A percentile compares a stretch with the other conserved stretches of the same genome.
Conservation (phyloP, 1,284 basidiomycete species). For the Mrakiaceae sp. region DNA sequence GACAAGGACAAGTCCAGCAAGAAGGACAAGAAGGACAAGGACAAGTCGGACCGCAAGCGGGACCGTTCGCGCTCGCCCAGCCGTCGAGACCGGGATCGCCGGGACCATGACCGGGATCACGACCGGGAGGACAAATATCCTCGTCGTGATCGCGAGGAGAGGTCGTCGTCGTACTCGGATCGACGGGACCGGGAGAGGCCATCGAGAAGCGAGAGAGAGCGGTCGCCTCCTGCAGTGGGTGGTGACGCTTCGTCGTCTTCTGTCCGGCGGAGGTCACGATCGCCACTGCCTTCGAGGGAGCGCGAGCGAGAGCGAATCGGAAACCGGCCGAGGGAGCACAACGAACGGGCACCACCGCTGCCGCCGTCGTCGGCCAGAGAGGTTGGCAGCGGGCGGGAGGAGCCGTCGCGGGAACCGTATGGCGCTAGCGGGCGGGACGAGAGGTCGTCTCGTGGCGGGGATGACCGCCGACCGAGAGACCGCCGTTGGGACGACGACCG, state of each 20-base stretch:
- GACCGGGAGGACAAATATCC: not conserved
- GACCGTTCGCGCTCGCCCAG: not conserved
- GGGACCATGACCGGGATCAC: not conserved
- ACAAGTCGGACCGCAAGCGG: not conserved
- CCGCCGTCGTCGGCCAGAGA: not conserved
- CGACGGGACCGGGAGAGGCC: not conserved
- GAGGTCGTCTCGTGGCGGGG: not conserved
- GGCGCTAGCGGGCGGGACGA: not conserved
- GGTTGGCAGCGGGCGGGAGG: not conserved
- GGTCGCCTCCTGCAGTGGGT: not conserved
- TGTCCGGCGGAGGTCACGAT: not conserved
- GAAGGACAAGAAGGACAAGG: constrained; percentile 9
- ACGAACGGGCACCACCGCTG: not conserved
- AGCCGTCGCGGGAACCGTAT: not conserved
- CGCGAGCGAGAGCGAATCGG: not conserved
- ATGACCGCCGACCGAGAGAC: not conserved
- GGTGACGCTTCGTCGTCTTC: not conserved
- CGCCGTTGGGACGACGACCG: not conserved
- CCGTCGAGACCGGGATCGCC: not conserved
- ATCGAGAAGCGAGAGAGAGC: not conserved
- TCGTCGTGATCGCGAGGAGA: not conserved
- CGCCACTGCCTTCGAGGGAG: not conserved
- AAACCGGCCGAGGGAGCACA: not conserved
- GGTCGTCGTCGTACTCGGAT: no score
- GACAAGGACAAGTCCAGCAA: constrained; percentile 5